A percentile compares a stretch with the other conserved stretches of the same genome.
Evolutionary conservation across 257 asterid species (phyloP).

Genomic region (Linderniella brevidens): DNA sequence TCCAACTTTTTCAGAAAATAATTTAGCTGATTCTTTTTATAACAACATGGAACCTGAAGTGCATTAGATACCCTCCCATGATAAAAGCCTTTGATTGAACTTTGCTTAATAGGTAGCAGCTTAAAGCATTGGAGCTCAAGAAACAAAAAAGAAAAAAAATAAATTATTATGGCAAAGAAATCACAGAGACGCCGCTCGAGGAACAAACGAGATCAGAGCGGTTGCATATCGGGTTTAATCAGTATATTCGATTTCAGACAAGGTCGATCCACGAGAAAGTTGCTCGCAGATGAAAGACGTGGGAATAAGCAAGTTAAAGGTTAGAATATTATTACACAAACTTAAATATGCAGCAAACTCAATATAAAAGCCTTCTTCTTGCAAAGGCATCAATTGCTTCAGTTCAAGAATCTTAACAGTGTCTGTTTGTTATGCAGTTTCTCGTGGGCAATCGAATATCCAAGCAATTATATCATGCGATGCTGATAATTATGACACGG

Average conservation of each 20-base stretch:
- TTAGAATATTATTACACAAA: slow-evolving; percentile 18
- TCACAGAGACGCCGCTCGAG: slow-evolving; percentile 36
- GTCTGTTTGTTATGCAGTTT: slow-evolving; percentile 11
- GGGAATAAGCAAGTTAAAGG: slow-evolving; percentile 30
- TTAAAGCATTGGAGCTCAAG: neutral
- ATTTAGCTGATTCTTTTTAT: too few relatives aligned
- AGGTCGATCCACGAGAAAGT: slow-evolving; percentile 51
- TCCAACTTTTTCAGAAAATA: too few relatives aligned
- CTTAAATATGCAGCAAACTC: slow-evolving; percentile 3
- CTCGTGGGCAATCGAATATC: slow-evolving; percentile 21
- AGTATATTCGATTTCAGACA: slow-evolving; percentile 68
- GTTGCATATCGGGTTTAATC: slow-evolving; percentile 76
- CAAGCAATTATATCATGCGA: slow-evolving; percentile 11
- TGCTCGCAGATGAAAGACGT: slow-evolving; percentile 51
- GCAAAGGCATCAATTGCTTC: too few relatives aligned
- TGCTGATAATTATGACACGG: slow-evolving; percentile 14
- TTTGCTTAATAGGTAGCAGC: too few relatives aligned
- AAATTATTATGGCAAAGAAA: slow-evolving; percentile 57
- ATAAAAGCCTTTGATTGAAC: too few relatives aligned
- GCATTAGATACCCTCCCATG: too few relatives aligned
- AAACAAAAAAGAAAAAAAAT: neutral
- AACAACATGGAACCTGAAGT: too few relatives aligned
- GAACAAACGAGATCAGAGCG: slow-evolving; percentile 50
- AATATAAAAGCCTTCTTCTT: neutral
- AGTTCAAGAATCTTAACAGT: too few relatives aligned